Evolutionary conservation across 257 asterid genomes (phyloP).

Genomic region (Capsicum chinense): DNA sequence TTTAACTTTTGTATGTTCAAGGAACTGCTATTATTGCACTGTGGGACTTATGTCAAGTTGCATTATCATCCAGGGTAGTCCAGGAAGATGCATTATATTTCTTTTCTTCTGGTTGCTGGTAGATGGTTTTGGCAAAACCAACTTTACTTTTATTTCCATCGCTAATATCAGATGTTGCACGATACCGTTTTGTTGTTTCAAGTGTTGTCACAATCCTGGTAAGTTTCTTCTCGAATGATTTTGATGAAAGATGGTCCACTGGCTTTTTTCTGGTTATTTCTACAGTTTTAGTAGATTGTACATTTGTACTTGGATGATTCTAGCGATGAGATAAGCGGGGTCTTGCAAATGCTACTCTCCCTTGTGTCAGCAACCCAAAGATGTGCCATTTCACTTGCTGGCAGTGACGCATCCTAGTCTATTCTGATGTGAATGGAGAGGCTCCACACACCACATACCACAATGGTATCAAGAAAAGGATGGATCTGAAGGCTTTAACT

Average conservation of each 20-base stretch:
- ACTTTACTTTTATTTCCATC: background rate
- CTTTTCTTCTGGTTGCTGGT: conserved; percentile 7
- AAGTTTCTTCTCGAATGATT: background rate
- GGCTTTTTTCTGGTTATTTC: background rate
- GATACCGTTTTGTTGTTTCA: background rate
- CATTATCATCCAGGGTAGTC: conserved; percentile 5
- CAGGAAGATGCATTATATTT: background rate
- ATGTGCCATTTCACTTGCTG: conserved; percentile 24
- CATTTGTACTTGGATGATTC: background rate
- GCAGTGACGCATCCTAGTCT: conserved; percentile 23
- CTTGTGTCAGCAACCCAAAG: conserved; percentile 17
- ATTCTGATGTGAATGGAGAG: conserved; percentile 19
- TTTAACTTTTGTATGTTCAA: background rate
- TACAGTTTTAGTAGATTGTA: background rate
- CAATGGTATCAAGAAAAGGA: background rate
- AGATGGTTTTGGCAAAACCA: background rate
- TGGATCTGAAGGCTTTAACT: background rate
- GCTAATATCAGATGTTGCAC: background rate
- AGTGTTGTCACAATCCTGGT: conserved; percentile 14
- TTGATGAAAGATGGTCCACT: background rate
- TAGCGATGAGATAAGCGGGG: conserved; percentile 18
- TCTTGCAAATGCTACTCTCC: conserved; percentile 5
- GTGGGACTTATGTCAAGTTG: conserved; percentile 19
- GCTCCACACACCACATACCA: conserved; percentile 13
- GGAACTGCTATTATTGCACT: background rate